Evolutionary conservation across 139 green algal genomes (phyloP).

Genomic region (Yamagishiella unicocca): DNA sequence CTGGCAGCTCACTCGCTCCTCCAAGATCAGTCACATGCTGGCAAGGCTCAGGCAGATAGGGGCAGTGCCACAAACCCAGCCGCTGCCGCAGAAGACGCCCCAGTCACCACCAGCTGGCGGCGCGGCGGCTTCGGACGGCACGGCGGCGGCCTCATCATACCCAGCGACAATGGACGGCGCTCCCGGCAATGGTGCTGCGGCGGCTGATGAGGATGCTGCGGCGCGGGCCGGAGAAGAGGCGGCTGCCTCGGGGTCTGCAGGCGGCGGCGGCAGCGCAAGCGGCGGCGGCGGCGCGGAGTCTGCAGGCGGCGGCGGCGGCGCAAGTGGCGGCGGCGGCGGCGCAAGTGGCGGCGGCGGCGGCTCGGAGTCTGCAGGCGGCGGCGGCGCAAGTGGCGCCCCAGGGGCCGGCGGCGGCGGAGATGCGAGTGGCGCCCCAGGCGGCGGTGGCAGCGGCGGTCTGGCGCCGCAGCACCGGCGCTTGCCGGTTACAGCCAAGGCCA

Average conservation of each 20-base stretch:
- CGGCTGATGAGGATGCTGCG: background rate
- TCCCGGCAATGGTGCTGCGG: background rate
- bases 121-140: background rate
- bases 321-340: too few relatives aligned
- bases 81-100: background rate
- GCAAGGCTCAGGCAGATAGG: conserved; percentile 69
- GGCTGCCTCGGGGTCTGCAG: background rate
- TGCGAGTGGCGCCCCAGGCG: background rate
- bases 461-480: background rate
- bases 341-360: too few relatives aligned
- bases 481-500: conserved; percentile 72
- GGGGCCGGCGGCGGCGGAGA: background rate
- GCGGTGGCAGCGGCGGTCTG: conserved; percentile 3
- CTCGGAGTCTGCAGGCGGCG: too few relatives aligned
- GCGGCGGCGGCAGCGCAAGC: background rate
- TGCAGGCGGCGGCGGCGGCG: too few relatives aligned
- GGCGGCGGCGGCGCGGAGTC: too few relatives aligned
- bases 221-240: background rate
- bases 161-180: background rate
- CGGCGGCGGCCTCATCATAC: too few relatives aligned
- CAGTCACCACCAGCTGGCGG: conserved; percentile 21
- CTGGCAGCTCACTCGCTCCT: conserved; percentile 80
- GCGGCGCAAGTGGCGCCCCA: too few relatives aligned
- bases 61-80: conserved; percentile 41
- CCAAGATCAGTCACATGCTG: conserved; percentile 83